Base-by-base conservation (phyloP, 495 filamentous ascomycete genomes). In the Hypoxylon fuscum region DNA sequence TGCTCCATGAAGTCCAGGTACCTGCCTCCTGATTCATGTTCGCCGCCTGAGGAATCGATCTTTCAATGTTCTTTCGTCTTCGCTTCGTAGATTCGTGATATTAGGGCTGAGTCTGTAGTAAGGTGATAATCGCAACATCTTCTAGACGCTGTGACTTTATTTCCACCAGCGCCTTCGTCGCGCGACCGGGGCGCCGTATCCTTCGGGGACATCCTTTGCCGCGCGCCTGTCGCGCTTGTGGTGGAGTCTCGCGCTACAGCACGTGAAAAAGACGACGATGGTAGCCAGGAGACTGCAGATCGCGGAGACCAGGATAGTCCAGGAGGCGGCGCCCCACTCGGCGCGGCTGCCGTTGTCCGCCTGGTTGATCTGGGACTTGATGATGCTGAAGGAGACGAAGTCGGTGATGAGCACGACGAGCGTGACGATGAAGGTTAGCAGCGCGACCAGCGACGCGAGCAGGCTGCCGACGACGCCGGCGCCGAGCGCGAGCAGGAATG, bases 201-300 rank as follows among this genome's bases (percentile, higher is more conserved):
- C 63, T 1, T 61, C 52, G 5, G 63, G 63, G 1, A 48, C 56
- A 18, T 57, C 41, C 51, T 61, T 66, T 2, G 31, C 27, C 4
- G 6, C 23, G 11, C 61, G 47, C 1, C n/a, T 5, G 6, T 69
- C 58, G 45, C 68, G 66, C 1, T 70, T 48, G 27, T 66, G 62
- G 48, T 75, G 71, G 42, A 77, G 25, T n/a, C 78, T 49, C 0
- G 70, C 71, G 15, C 70, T 75, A 74, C 76, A 85, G 76, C 85
- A 88, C 3, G 82, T 83, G 56, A 87, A 79, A 62, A 87, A 79
- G 12, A 87, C 78, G 17, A 86, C 62, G 42, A 87, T 50, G 9
- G 81, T 81, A 5, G 73, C 85, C 4, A 88, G 22, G 46, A 86
- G 74, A 23, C 81, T 75, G 44, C 76, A 75, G 25, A 85, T 72